Evolutionary conservation across 768 basidiomycete genomes (phyloP).

Genomic region (Leccinum sublutescens): DNA sequence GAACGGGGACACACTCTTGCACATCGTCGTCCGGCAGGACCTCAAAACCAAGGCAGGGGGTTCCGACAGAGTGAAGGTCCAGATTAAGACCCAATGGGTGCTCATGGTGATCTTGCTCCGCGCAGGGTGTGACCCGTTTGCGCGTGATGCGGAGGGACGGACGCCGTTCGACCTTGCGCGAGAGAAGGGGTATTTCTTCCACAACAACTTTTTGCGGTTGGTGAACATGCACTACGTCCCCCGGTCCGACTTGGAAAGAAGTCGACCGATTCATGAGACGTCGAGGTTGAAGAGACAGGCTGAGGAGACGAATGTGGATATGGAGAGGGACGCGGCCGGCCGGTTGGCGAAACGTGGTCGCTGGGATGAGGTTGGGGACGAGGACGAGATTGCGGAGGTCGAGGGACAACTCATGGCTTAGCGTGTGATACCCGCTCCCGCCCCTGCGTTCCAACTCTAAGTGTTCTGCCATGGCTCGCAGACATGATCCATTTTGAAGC

Average conservation of each 20-base stretch:
- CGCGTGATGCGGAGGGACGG: neutral
- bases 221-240: neutral
- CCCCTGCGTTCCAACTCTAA: neutral
- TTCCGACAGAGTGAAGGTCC: neutral
- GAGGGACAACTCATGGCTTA: constrained; percentile 3
- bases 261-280: neutral
- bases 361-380: neutral
- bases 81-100: neutral
- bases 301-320: neutral
- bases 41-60: neutral
- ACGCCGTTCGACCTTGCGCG: constrained; percentile 4
- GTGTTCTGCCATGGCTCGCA: neutral
- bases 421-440: neutral
- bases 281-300: neutral
- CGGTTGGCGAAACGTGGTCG: neutral
- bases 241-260: neutral
- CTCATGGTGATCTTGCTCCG: neutral
- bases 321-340: neutral
- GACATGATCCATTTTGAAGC: no score
- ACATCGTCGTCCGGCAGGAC: neutral
- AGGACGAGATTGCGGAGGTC: neutral
- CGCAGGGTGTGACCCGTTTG: neutral
- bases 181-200: neutral
- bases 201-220: neutral
- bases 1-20: constrained; percentile 5